Percentiles rank a stretch among this genome's conserved stretches.
These are phyloP conservation scores for Neolentinus lepideus DNA, from an alignment of 1,284 basidiomycete species.

Conservation along the genomic window DNA sequence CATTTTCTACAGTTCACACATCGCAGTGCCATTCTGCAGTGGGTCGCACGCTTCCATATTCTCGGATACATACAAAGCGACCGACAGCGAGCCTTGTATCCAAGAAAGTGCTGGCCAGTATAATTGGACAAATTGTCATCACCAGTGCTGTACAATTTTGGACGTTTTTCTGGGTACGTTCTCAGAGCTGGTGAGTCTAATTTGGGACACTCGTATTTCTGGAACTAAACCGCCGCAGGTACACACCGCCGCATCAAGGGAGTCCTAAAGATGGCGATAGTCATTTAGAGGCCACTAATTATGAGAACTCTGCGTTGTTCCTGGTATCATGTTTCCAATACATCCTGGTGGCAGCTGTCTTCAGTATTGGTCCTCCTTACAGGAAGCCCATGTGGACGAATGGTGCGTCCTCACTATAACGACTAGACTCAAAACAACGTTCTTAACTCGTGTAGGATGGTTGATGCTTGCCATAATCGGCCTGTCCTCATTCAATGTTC, in stretches of 20 bases:
- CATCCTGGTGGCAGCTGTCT: conserved; percentile 92
- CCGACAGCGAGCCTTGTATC: conserved; percentile 97
- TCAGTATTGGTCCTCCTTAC: conserved; percentile 97
- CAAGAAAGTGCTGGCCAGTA: conserved; percentile 90
- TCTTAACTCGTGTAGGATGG: conserved; percentile 8
- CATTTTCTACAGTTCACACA: neutral
- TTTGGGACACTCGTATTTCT: neutral
- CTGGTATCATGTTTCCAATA: conserved; percentile 98
- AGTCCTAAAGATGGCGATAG: conserved; percentile 56
- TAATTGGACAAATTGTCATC: conserved; percentile 90
- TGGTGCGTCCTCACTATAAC: conserved; percentile 39
- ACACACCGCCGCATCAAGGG: conserved; percentile 46
- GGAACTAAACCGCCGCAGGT: conserved; percentile 34
- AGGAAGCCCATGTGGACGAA: conserved; percentile 95
- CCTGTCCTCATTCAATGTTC: conserved; percentile 65
- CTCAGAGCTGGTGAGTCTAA: conserved; percentile 68
- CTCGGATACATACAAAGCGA: conserved; percentile 81
- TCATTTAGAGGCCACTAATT: conserved; percentile 86
- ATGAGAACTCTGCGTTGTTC: conserved; percentile 92
- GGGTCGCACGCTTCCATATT: conserved; percentile 91
- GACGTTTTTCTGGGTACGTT: conserved; percentile 85
- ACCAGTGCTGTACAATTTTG: conserved; percentile 82
- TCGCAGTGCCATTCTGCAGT: conserved; percentile 38
- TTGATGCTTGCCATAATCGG: conserved; percentile 68
- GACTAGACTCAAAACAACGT: neutral